phyloP scores from a whole-genome alignment of 352 stramenopile species.

The Phytophthora pinifolia region DNA sequence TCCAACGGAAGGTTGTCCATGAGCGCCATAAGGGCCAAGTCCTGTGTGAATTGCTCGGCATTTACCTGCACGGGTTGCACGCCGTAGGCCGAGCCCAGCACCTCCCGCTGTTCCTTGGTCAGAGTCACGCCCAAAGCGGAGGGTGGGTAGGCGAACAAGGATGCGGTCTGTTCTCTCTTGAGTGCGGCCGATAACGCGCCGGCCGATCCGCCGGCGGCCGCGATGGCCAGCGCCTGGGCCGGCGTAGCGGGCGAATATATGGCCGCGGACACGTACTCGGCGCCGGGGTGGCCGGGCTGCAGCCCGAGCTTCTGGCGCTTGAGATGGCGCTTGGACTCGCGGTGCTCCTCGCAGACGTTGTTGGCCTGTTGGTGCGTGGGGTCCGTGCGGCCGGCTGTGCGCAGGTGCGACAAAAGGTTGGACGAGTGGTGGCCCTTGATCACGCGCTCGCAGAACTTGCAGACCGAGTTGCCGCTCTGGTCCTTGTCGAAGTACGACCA shows the following conservation, averaged over 20 bases:
- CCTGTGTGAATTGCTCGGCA: conserved; percentile 68
- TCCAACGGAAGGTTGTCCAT: conserved; percentile 74
- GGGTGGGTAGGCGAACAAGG: conserved; percentile 26
- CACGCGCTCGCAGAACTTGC: conserved; percentile 84
- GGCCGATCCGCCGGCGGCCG: conserved; percentile 40
- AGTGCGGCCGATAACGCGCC: conserved; percentile 27
- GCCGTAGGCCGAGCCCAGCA: conserved; percentile 20
- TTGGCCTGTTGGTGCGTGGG: conserved; percentile 70
- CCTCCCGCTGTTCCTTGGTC: conserved; percentile 51
- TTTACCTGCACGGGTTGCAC: conserved; percentile 34
- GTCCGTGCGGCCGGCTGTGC: conserved; percentile 72
- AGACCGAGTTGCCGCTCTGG: conserved; percentile 70
- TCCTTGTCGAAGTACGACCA: conserved; percentile 87
- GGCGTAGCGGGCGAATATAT: conserved; percentile 43
- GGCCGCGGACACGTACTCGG: conserved; percentile 41
- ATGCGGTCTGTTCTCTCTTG: conserved; percentile 24
- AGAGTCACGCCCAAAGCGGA: conserved; percentile 14
- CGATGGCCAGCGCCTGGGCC: conserved; percentile 39
- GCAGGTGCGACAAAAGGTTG: conserved; percentile 79
- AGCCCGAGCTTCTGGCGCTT: conserved; percentile 76
- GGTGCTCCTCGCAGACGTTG: conserved; percentile 76
- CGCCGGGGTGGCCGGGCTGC: conserved; percentile 22
- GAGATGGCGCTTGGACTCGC: conserved; percentile 74
- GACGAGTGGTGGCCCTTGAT: conserved; percentile 87
- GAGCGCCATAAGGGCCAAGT: conserved; percentile 71